These are phyloP conservation scores for Elongisporangium anandrum DNA, from an alignment of 352 stramenopile species.

Conservation along the genomic window DNA sequence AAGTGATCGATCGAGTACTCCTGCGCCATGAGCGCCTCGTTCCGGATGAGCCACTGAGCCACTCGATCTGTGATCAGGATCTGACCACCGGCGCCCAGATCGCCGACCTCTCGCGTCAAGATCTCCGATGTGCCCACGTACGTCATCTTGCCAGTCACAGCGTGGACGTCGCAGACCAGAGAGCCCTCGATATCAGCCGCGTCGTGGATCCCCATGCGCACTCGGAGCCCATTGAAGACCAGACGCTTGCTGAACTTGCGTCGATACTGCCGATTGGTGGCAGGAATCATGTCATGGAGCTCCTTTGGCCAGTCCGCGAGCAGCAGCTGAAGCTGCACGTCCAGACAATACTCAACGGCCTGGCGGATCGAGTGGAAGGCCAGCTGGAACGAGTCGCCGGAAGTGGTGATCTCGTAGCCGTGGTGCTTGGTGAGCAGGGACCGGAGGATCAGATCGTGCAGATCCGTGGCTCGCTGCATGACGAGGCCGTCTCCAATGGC, in stretches of 20 bases:
- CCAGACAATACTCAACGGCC: constrained; percentile 29
- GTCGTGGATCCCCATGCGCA: constrained; percentile 64
- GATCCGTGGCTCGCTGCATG: constrained; percentile 44
- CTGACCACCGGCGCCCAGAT: constrained; percentile 48
- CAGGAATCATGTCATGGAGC: constrained; percentile 18
- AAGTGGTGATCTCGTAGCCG: constrained; percentile 48
- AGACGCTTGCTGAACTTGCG: constrained; percentile 28
- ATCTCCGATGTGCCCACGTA: constrained; percentile 48
- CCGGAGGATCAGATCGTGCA: constrained; percentile 56
- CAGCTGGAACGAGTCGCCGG: constrained; percentile 40
- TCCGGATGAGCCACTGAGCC: constrained; percentile 40
- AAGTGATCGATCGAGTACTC: constrained; percentile 36
- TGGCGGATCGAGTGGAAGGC: constrained; percentile 35
- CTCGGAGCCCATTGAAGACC: constrained; percentile 45
- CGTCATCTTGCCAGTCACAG: constrained; percentile 55
- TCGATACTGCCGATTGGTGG: constrained; percentile 21
- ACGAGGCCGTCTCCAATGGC: constrained; percentile 29
- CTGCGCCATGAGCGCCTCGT: constrained; percentile 39
- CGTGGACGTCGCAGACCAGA: constrained; percentile 40
- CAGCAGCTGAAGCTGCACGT: constrained; percentile 23
- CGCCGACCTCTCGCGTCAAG: constrained; percentile 46
- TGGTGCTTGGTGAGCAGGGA: constrained; percentile 32
- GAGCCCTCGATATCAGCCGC: constrained; percentile 30
- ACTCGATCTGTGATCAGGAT: constrained; percentile 51
- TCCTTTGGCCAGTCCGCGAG: constrained; percentile 27